Evolutionary conservation across 1,139 yeast genomes (phyloP).

Genomic region (Yamadazyma sp.): DNA sequence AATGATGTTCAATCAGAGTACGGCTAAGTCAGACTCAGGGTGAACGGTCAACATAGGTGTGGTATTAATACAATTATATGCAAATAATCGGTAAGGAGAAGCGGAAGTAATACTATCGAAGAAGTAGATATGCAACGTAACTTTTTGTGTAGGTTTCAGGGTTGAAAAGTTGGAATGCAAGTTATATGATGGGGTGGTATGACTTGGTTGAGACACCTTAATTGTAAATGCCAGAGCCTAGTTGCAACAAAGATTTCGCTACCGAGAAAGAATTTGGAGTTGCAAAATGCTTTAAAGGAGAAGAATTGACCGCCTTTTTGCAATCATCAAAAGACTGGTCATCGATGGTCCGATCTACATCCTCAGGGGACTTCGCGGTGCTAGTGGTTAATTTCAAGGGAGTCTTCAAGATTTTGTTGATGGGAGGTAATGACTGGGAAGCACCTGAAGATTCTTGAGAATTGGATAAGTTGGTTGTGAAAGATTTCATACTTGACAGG

Average conservation of each 20-base stretch:
- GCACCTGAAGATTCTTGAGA: not conserved
- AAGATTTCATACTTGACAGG: slow-evolving; percentile 2
- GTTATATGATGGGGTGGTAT: not conserved
- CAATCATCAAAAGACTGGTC: slow-evolving; percentile 20
- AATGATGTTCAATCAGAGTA: too few relatives aligned
- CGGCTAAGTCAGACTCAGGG: too few relatives aligned
- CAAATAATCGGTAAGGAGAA: not conserved
- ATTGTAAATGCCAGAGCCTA: slow-evolving; percentile 28
- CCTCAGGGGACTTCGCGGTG: slow-evolving; percentile 21
- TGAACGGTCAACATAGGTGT: not conserved
- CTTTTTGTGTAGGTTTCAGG: not conserved
- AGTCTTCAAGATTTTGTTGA: slow-evolving; percentile 46
- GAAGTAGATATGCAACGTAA: slow-evolving; percentile 3
- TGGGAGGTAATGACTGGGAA: slow-evolving; percentile 32
- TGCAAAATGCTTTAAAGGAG: slow-evolving; percentile 43
- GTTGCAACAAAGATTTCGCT: slow-evolving; percentile 48
- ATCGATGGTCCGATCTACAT: slow-evolving; percentile 37
- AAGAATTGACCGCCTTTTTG: slow-evolving; percentile 22
- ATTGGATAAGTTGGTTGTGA: slow-evolving; percentile 4
- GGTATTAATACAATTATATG: slow-evolving; percentile 1
- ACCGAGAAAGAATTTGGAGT: slow-evolving; percentile 53
- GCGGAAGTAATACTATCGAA: slow-evolving; percentile 7
- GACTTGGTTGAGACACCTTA: too few relatives aligned
- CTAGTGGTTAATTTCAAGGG: slow-evolving; percentile 37
- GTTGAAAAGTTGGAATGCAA: not conserved